phyloP scores from a whole-genome alignment of 108 stramenopile genomes.

The Aurantiochytrium sp. region DNA sequence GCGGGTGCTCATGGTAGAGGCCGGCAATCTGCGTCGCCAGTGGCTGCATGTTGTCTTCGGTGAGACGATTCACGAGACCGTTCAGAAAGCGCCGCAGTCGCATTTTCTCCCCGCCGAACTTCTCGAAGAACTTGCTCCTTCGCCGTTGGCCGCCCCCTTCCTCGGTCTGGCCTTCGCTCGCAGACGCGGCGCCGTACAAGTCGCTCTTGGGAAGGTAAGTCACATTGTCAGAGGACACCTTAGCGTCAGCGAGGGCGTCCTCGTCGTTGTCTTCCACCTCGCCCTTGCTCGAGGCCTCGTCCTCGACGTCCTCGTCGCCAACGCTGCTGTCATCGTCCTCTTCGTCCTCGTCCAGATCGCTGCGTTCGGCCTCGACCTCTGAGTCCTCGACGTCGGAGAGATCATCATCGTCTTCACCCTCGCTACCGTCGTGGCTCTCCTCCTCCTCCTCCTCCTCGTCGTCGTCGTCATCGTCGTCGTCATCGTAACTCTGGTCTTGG shows the following conservation, averaged over 20 bases:
- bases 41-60: conserved; percentile 7
- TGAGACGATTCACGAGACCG: not conserved
- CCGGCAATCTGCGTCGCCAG: not conserved
- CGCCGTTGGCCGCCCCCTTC: not conserved
- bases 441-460: not conserved
- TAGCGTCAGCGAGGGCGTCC: not conserved
- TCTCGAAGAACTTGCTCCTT: not conserved
- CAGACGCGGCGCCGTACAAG: not conserved
- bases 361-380: not conserved
- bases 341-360: not conserved
- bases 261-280: not conserved
- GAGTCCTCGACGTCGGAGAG: not conserved
- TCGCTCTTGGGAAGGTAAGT: not conserved
- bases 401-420: not conserved
- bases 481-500: not conserved
- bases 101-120: not conserved
- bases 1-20: conserved; percentile 17
- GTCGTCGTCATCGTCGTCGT: not conserved
- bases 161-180: not conserved
- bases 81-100: not conserved
- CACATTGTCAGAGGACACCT: not conserved
- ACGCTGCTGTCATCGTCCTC: not conserved
- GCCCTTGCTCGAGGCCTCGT: not conserved
- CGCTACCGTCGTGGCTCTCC: not conserved
- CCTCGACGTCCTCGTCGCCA: not conserved